phyloP scores from a whole-genome alignment of 805 yeast genomes.

The Starmerella riodocensis region DNA sequence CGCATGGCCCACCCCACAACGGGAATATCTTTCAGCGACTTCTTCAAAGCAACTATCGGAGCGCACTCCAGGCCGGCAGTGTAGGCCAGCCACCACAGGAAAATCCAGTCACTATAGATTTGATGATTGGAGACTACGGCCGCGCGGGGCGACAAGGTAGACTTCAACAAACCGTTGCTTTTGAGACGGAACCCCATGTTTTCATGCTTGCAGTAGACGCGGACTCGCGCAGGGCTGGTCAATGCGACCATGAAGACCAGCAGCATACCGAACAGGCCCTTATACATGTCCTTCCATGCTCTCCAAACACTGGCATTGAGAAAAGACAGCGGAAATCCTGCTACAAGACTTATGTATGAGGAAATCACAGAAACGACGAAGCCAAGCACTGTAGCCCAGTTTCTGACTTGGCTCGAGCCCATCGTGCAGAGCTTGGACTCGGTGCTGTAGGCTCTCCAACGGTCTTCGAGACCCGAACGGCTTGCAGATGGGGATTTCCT shows the following conservation, averaged over 20 bases:
- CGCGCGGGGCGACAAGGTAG: conserved; percentile 36
- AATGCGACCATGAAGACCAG: conserved; percentile 8
- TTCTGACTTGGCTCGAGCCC: conserved; percentile 1
- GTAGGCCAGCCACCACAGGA: conserved; percentile 73
- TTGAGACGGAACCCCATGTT: conserved; percentile 5
- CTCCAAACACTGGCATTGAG: conserved; percentile 10
- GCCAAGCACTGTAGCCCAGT: conserved; percentile 8
- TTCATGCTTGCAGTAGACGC: conserved; percentile 11
- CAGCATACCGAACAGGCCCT: conserved; percentile 16
- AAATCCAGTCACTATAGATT: conserved; percentile 88
- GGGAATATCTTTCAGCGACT: conserved; percentile 57
- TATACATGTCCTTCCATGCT: conserved; percentile 17
- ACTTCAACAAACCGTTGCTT: conserved; percentile 10
- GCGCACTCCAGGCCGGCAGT: conserved; percentile 51
- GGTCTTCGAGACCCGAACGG: no score
- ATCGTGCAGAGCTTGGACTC: no score
- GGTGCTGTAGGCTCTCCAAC: no score
- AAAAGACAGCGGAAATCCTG: conserved; percentile 16
- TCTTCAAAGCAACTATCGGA: conserved; percentile 64
- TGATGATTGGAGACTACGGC: conserved; percentile 82
- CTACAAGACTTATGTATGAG: conserved; percentile 7
- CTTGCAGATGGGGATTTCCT: no score
- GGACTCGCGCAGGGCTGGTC: conserved; percentile 12
- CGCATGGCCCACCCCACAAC: conserved; percentile 77
- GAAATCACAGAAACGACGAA: conserved; percentile 7